These are phyloP conservation scores for Fusarium sp. DNA, from an alignment of 2,329 filamentous ascomycete species.

Conservation along the genomic window DNA sequence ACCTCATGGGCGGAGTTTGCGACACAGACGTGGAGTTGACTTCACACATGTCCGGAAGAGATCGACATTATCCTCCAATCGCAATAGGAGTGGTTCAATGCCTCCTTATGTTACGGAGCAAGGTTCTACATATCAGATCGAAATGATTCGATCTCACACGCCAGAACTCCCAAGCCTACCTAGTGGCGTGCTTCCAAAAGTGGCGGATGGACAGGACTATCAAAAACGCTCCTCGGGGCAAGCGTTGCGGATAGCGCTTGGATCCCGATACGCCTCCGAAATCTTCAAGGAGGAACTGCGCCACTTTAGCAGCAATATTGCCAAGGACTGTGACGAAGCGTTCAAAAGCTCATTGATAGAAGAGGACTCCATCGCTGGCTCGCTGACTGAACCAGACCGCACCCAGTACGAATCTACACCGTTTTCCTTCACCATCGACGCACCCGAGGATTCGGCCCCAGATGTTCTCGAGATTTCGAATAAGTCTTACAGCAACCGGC, in stretches of 20 bases:
- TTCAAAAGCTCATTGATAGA: conserved; percentile 75
- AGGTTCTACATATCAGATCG: conserved; percentile 31
- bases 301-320: conserved; percentile 84
- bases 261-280: conserved; percentile 43
- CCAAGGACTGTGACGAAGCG: conserved; percentile 90
- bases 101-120: conserved; percentile 32
- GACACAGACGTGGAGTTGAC: conserved; percentile 63
- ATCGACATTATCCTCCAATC: conserved; percentile 45
- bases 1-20: conserved; percentile 53
- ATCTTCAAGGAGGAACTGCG: conserved; percentile 77
- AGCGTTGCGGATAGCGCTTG: conserved; percentile 15
- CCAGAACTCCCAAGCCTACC: conserved; percentile 43
- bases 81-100: conserved; percentile 29
- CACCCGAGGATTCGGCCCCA: conserved; percentile 38
- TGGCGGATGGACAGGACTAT: conserved; percentile 14
- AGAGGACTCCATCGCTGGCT: conserved; percentile 49
- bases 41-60: conserved; percentile 61
- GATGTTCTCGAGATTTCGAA: conserved; percentile 28
- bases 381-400: conserved; percentile 46
- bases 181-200: conserved; percentile 42
- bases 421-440: conserved; percentile 54
- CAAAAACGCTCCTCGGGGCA: conserved; percentile 18
- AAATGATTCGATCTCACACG: conserved; percentile 40
- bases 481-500: conserved; percentile 58
- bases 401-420: conserved; percentile 51